A percentile compares a stretch with the other conserved stretches of the same genome.
Conservation (phyloP, 225 moss, liverwort and hornwort species). For the Asterella californica region DNA sequence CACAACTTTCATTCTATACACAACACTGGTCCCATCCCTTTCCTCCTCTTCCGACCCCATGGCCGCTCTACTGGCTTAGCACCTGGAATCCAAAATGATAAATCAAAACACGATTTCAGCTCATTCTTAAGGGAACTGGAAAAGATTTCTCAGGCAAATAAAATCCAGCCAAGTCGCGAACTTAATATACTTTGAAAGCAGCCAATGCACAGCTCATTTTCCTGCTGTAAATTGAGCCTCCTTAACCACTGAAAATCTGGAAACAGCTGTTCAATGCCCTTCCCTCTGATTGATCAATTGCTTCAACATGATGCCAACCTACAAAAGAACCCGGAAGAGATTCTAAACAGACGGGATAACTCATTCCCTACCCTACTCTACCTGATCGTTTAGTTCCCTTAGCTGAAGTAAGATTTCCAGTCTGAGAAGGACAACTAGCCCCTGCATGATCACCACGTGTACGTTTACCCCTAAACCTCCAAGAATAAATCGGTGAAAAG, state of each 20-base stretch:
- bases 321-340: too few species aligned
- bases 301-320: too few species aligned
- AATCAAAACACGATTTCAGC: not conserved
- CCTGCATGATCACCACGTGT: too few species aligned
- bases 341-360: too few species aligned
- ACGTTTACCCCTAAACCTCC: too few species aligned
- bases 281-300: too few species aligned
- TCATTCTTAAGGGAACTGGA: not conserved
- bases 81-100: not conserved
- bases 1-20: slow-evolving; percentile 87
- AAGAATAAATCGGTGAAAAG: too few species aligned
- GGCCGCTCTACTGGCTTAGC: slow-evolving; percentile 12
- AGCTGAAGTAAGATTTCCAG: too few species aligned
- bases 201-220: not conserved
- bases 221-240: not conserved
- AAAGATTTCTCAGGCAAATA: not conserved
- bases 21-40: slow-evolving; percentile 63
- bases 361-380: too few species aligned
- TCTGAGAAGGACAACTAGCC: too few species aligned
- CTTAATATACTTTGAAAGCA: not conserved
- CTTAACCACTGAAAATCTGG: not conserved
- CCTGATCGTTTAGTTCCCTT: too few species aligned
- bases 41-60: slow-evolving; percentile 91
- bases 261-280: too few species aligned
- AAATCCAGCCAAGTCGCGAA: not conserved